Evolutionary conservation across 192 early-diverging fungal genomes (phyloP), one percentile per base, ranked within the genome.

Genomic region (Rhizophlyctis rosea): DNA sequence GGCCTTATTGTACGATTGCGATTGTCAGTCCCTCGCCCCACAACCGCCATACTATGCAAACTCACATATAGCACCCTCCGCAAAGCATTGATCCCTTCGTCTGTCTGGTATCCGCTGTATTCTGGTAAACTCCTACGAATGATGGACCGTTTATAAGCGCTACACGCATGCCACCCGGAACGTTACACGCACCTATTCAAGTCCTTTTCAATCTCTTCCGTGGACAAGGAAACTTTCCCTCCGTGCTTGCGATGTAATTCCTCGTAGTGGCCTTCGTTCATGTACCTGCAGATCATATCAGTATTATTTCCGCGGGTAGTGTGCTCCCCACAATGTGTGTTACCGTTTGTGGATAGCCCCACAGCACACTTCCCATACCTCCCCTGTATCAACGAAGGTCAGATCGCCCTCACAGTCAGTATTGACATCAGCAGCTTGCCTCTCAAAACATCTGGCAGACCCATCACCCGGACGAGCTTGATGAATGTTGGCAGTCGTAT

Each of bases 121-220:
- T 98, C 96, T 3, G 96, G 96, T 32, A 98, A 70, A 55, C 91
- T 93, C 69, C 91, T 86, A 61, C 30, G 21, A 54, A 5, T 25
- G 24, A 65, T n/a, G 30, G 13, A 47, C n/a, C 50, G 35, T 24
- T 28, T 13, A 54, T 53, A 24, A 13, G 9, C 5, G 51, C 51
- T 13, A n/a, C 9, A n/a, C 7, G 23, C 5, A 53, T 13, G 9
- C 5, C 7, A 11, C 7, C 27, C 9, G n/a, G 11, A n/a, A 53
- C 24, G 59, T 3, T 50, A 47, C 7, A 25, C 16, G 13, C 50
- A 82, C 80, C 89, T 80, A 58, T 91, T 96, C 61, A 98, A 69
- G 62, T 98, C 95, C 74, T 98, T 98, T 57, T 98, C 95, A 59
- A 98, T 98, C 69, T 96, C 95, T 36, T 95, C 95, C 0, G 86